These are phyloP conservation scores for Fraxinus nigra DNA, from an alignment of 305 asterid genomes.

Conservation along the genomic window DNA sequence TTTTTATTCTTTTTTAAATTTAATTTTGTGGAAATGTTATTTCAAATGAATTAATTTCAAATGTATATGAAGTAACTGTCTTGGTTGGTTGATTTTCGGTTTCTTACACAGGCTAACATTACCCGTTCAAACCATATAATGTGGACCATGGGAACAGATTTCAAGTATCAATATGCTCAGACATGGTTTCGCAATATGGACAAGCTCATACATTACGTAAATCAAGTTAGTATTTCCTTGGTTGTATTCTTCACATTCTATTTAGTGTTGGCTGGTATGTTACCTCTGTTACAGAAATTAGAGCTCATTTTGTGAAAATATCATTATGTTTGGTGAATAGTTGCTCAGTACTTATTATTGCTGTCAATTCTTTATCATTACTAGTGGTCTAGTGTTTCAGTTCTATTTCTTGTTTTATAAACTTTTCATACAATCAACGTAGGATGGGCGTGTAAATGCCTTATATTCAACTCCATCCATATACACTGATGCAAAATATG, in stretches of 20 bases:
- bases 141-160: slow-evolving; percentile 99
- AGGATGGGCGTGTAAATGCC: slow-evolving; percentile 99
- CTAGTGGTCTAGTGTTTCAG: background rate
- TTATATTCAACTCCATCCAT: slow-evolving; percentile 89
- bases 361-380: background rate
- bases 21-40: background rate
- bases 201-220: slow-evolving; percentile 94
- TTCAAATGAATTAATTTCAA: slow-evolving; percentile 6
- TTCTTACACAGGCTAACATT: slow-evolving; percentile 67
- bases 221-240: slow-evolving; percentile 54
- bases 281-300: background rate
- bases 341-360: slow-evolving; percentile 2
- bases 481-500: slow-evolving; percentile 86
- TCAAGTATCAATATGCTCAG: slow-evolving; percentile 83
- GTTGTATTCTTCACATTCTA: slow-evolving; percentile 3
- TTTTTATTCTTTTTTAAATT: background rate
- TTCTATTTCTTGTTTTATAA: slow-evolving; percentile 1
- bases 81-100: slow-evolving; percentile 9
- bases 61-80: background rate
- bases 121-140: slow-evolving; percentile 91
- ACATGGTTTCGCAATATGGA: slow-evolving; percentile 93
- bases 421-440: slow-evolving; percentile 20
- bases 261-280: background rate
- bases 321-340: background rate
- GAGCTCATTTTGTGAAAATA: background rate